A percentile compares a stretch with the other conserved stretches of the same genome.
phyloP scores from a whole-genome alignment of 164 flowering plant genomes.

The Chimonanthus praecox region DNA sequence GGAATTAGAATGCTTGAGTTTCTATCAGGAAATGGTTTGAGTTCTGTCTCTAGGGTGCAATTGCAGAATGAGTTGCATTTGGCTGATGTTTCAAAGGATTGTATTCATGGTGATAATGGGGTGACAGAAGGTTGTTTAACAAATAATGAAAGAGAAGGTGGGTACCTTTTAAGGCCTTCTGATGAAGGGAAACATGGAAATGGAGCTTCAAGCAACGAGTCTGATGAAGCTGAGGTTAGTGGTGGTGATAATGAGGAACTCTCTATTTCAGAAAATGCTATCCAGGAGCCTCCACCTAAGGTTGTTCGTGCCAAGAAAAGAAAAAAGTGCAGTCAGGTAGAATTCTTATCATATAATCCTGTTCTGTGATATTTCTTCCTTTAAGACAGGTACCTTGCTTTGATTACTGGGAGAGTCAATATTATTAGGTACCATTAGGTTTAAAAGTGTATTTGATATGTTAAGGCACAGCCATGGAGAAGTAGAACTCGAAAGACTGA shows the following conservation, averaged over 20 bases:
- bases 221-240: constrained; percentile 65
- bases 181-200: constrained; percentile 48
- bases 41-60: constrained; percentile 23
- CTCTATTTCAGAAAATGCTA: constrained; percentile 28
- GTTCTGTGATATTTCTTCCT: not conserved
- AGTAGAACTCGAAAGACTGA: too few relatives aligned
- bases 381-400: too few relatives aligned
- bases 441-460: too few relatives aligned
- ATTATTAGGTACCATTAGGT: too few relatives aligned
- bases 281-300: constrained; percentile 34
- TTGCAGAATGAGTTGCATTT: constrained; percentile 30
- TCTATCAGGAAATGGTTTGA: constrained; percentile 20
- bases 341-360: not conserved
- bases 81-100: constrained; percentile 35
- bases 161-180: constrained; percentile 25
- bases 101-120: constrained; percentile 26
- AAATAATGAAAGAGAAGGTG: constrained; percentile 37
- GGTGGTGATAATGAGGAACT: constrained; percentile 46
- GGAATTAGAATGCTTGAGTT: constrained; percentile 36
- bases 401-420: too few relatives aligned
- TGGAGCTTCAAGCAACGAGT: constrained; percentile 43
- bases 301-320: constrained; percentile 55
- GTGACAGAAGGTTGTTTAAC: constrained; percentile 32
- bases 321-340: constrained; percentile 69
- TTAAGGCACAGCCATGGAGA: too few relatives aligned